Evolutionary conservation across 2,329 filamentous ascomycete genomes (phyloP).

Genomic region (Monilinia vaccinii-corymbosi): DNA sequence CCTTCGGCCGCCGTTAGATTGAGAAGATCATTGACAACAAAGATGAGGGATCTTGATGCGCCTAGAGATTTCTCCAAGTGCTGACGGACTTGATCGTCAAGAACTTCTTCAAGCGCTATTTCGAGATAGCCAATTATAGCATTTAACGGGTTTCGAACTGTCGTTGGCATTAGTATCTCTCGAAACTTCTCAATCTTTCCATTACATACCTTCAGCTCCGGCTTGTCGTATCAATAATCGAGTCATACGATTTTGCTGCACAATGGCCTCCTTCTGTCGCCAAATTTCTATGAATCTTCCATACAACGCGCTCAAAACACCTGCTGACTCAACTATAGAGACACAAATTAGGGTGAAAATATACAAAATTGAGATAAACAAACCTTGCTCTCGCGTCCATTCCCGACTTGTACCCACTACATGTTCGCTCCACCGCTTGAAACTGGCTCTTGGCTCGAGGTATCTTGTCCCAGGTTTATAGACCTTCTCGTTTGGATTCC

Average conservation of each 20-base stretch:
- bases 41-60: constrained; percentile 84
- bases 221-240: constrained; percentile 43
- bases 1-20: constrained; percentile 85
- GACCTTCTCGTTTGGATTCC: constrained; percentile 75
- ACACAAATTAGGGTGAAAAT: background rate
- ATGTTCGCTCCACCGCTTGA: constrained; percentile 73
- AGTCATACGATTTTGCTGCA: constrained; percentile 70
- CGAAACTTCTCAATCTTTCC: background rate
- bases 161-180: constrained; percentile 46
- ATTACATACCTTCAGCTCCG: constrained; percentile 3
- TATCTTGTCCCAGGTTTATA: constrained; percentile 65
- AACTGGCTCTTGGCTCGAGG: constrained; percentile 70
- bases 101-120: constrained; percentile 71
- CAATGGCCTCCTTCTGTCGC: constrained; percentile 77
- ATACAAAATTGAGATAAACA: background rate
- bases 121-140: constrained; percentile 96
- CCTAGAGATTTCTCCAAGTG: constrained; percentile 79
- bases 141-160: constrained; percentile 80
- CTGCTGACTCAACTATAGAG: constrained; percentile 64
- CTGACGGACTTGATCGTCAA: constrained; percentile 76
- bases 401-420: constrained; percentile 69
- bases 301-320: constrained; percentile 80
- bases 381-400: constrained; percentile 71
- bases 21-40: constrained; percentile 85
- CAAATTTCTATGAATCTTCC: constrained; percentile 86